Base-by-base conservation (phyloP, 805 yeast genomes). In the Lipomyces chichibuensis region DNA sequence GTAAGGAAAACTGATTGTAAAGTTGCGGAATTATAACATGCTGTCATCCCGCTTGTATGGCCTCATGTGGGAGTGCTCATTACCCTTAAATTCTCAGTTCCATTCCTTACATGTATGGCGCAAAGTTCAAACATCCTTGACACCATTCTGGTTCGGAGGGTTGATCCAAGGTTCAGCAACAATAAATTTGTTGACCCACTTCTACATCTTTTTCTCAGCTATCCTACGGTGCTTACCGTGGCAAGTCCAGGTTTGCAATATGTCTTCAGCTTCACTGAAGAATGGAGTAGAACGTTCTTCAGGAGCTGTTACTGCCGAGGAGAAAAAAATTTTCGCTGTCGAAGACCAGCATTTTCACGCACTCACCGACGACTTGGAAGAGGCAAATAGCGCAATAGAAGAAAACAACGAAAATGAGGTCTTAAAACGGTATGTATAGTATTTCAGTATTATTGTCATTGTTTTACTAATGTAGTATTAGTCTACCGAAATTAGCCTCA, bases 401-500 rank as follows among this genome's bases (percentile, higher is more conserved):
- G 23, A 29, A 2, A 55, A 29, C 14, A 56, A 46, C 55, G 62
- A 49, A 9, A 53, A 43, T 29, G 32, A 2, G 11, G 46, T 59
- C 14, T 8, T 59, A 14, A 59, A 27, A 23, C 23, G 62, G 62
- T 59, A 14, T 5, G 27, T 11, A 49, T 23, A 3, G 27, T 37
- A 43, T n/a, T 43, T 43, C 9, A 2, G 14, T 8, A 5, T n/a
- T n/a, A 43, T 43, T n/a, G 3, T n/a, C 23, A 43, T 17, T 5
- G 43, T 43, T 33, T 43, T 49, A 13, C 55, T 59, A 32, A 27
- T 9, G 17, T 25, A 5, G 0, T 17, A 32, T n/a, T 55, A 46
- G 33, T 32, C 35, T 56, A 53, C 62, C 54, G 53, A 58, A 32
- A 43, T 64, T 35, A 37, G 60, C 27, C 29, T 55, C 65, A 14